Percentiles rank a stretch among this genome's conserved stretches.
Evolutionary conservation across 2,329 filamentous ascomycete genomes (phyloP).

Genomic region (Colletotrichum salicis): DNA sequence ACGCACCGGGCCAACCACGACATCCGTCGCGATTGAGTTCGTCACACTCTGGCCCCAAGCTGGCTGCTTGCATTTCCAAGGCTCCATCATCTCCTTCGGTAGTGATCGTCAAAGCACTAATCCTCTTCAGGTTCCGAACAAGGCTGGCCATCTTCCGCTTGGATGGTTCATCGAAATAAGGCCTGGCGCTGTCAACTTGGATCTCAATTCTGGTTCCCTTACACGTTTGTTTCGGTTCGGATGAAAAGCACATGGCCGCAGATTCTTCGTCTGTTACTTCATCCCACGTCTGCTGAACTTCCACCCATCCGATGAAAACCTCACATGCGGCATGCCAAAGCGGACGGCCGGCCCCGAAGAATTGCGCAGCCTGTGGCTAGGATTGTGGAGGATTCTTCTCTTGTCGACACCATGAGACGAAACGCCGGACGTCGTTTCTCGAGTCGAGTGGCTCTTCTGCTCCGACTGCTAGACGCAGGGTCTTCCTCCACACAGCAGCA

Average conservation of each 20-base stretch:
- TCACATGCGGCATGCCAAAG: not conserved
- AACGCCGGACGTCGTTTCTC: not conserved
- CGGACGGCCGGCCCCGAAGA: not conserved
- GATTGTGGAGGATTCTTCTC: not conserved
- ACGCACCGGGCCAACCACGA: constrained; percentile 5
- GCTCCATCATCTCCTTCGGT: not conserved
- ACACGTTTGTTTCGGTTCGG: not conserved
- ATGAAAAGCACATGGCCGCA: not conserved
- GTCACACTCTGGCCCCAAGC: not conserved
- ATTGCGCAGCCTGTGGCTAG: not conserved
- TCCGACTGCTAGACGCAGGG: constrained; percentile 1
- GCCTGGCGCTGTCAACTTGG: not conserved
- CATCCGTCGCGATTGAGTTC: not conserved
- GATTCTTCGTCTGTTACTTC: not conserved
- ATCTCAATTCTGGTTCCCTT: not conserved
- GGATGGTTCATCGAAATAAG: constrained; percentile 3
- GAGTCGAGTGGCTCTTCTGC: not conserved
- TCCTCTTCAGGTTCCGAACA: not conserved
- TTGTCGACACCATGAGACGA: not conserved
- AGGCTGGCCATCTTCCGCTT: not conserved
- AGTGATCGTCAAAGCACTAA: not conserved
- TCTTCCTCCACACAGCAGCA: constrained; percentile 5
- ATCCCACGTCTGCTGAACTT: not conserved
- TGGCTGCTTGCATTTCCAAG: not conserved
- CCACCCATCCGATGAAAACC: not conserved